Conservation (phyloP, 2,329 filamentous ascomycete species). For the Ophiognomonia clavigignenti-juglandacearum region DNA sequence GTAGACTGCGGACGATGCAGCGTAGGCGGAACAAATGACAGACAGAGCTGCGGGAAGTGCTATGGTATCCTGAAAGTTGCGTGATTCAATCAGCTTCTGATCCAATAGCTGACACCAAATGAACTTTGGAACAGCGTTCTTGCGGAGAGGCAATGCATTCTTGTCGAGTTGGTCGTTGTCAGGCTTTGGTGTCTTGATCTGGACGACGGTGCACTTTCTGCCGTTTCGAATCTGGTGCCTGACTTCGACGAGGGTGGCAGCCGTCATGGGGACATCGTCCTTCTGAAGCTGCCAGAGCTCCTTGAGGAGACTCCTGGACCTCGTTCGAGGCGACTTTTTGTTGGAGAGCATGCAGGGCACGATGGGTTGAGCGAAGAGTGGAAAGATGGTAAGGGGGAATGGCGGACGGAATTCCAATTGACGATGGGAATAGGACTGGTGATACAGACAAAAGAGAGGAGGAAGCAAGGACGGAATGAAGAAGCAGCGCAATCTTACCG, state of each 20-base stretch:
- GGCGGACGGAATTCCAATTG: neutral
- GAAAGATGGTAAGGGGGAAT: neutral
- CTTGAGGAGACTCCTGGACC: slow-evolving; percentile 12
- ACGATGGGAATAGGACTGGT: neutral
- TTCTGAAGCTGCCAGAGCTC: slow-evolving; percentile 21
- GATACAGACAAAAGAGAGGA: no score
- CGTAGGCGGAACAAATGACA: slow-evolving; percentile 24
- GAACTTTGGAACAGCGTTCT: slow-evolving; percentile 26
- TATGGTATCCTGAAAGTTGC: slow-evolving; percentile 22
- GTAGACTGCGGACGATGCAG: no score
- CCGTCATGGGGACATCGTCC: slow-evolving; percentile 20
- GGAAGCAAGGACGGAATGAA: no score
- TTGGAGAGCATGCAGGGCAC: slow-evolving; percentile 1
- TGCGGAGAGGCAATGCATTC: slow-evolving; percentile 15
- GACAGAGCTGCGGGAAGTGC: slow-evolving; percentile 28
- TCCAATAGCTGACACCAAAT: slow-evolving; percentile 36
- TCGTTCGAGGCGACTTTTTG: slow-evolving; percentile 9
- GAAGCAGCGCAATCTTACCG: no score
- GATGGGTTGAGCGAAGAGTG: neutral
- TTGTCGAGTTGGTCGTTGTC: slow-evolving; percentile 20
- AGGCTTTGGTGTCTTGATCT: slow-evolving; percentile 4
- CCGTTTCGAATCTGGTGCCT: slow-evolving; percentile 21
- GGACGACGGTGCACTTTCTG: slow-evolving; percentile 7
- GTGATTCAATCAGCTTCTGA: slow-evolving; percentile 30
- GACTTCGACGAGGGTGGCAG: slow-evolving; percentile 21